phyloP scores from a whole-genome alignment of 2,329 filamentous ascomycete genomes.

The Pyrenophora graminea region DNA sequence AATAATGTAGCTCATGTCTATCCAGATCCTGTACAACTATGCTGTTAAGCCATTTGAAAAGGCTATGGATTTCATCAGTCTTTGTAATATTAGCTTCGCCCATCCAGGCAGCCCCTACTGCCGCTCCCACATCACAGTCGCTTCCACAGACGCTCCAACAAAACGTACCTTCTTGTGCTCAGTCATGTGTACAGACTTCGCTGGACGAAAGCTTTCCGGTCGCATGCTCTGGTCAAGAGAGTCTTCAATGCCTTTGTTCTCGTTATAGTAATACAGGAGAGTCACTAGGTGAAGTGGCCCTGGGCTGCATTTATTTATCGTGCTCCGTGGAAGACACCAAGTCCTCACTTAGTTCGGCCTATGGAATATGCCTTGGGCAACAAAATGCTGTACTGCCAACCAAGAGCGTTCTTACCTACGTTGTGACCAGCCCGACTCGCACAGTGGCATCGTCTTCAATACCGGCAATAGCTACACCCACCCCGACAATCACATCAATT shows the following conservation, averaged over 20 bases:
- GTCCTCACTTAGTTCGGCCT: slow-evolving; percentile 29
- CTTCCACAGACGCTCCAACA: slow-evolving; percentile 37
- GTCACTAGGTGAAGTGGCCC: slow-evolving; percentile 45
- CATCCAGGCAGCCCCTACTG: slow-evolving; percentile 30
- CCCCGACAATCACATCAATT: slow-evolving; percentile 18
- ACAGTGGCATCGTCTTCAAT: slow-evolving; percentile 20
- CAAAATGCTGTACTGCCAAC: slow-evolving; percentile 44
- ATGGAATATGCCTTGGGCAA: slow-evolving; percentile 44
- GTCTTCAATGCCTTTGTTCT: slow-evolving; percentile 45
- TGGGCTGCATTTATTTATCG: slow-evolving; percentile 44
- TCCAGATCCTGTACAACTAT: slow-evolving; percentile 46
- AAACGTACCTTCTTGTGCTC: slow-evolving; percentile 43
- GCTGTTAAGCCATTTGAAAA: slow-evolving; percentile 44
- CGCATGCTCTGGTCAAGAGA: slow-evolving; percentile 38
- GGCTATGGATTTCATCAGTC: slow-evolving; percentile 44
- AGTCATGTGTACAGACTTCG: slow-evolving; percentile 42
- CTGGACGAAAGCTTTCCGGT: slow-evolving; percentile 41
- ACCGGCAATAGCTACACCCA: slow-evolving; percentile 14
- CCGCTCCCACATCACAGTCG: slow-evolving; percentile 23
- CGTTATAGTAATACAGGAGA: slow-evolving; percentile 44
- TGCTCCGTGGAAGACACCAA: slow-evolving; percentile 31
- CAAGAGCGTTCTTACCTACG: slow-evolving; percentile 37
- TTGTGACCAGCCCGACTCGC: slow-evolving; percentile 27
- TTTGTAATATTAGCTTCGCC: slow-evolving; percentile 41
- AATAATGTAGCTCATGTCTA: slow-evolving; percentile 37